Evolutionary conservation across 2,329 filamentous ascomycete genomes (phyloP), one percentile per base, ranked within the genome.

Genomic region (Clonostachys solani): DNA sequence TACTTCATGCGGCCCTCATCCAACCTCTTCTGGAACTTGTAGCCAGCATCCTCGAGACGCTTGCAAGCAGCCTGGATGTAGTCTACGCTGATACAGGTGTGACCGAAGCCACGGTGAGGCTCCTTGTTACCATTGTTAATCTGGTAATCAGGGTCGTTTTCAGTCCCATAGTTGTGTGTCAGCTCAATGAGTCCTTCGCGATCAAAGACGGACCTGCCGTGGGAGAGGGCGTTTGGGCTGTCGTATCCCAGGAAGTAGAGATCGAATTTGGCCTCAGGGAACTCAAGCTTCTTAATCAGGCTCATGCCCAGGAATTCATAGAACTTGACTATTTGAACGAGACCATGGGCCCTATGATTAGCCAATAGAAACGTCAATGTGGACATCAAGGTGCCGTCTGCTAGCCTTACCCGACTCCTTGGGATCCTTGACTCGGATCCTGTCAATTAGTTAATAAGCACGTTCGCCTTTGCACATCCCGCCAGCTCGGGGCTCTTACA

Each of bases 191-290:
- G 79, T 42, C 89, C 94, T 67, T 95, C 86, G 47, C 94, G 86
- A 67, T 96, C 89, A 73, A 86, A 92, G 33, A 69, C 62, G 60
- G 85, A 81, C 53, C 84, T 84, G 59, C 85, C 87, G 48, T 80
- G 74, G 10, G 88, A 94, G n/a, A 81, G 72, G 13, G 92, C 87
- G 36, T 80, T 75, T 10, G 89, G 81, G 33, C 82, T 80, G 63
- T 96, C 86, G 71, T 95, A 97, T 50, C 86, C 91, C 50, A 99
- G 78, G 72, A 97, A 97, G 76, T 97, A 97, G 29, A 96, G 82
- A 60, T 94, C 89, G 67, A 97, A 97, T 63, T 95, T 96, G 67
- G 82, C 83, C 50, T 96, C 91, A 13, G 92, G 87, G 61, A 90
- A 88, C 52, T 86, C 75, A 42, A 94, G 76, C 70, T 92, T 88